Evolutionary conservation across 805 yeast species (phyloP).

Genomic region (Nakazawaea pomicola): DNA sequence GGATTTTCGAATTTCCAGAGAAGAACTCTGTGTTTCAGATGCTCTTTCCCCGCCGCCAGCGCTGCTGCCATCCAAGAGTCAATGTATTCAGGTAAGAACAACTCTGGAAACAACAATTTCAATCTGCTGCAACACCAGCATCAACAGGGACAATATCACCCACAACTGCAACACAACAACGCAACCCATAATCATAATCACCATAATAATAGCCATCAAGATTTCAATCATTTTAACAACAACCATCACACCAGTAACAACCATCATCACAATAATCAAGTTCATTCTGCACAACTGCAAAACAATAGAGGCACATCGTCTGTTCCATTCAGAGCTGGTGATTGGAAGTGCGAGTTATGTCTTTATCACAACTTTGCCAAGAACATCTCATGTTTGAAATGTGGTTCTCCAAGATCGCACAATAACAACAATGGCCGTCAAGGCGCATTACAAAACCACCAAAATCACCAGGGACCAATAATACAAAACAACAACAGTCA

Average conservation of each 20-base stretch:
- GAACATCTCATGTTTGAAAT: constrained; percentile 78
- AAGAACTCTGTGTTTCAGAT: constrained; percentile 89
- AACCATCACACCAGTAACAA: constrained; percentile 15
- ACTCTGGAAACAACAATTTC: constrained; percentile 11
- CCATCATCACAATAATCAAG: constrained; percentile 15
- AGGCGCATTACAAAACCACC: neutral
- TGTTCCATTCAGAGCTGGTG: constrained; percentile 96
- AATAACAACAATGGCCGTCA: constrained; percentile 10
- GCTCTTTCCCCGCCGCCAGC: constrained; percentile 80
- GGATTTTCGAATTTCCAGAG: constrained; percentile 94
- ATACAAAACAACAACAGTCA: neutral
- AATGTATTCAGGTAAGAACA: constrained; percentile 29
- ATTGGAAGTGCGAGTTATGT: constrained; percentile 91
- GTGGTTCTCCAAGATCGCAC: constrained; percentile 64
- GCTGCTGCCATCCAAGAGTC: constrained; percentile 67
- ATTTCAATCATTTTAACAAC: constrained; percentile 14
- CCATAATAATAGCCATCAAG: constrained; percentile 1
- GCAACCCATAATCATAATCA: neutral
- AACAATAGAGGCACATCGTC: constrained; percentile 25
- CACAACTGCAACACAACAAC: constrained; percentile 1
- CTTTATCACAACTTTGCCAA: constrained; percentile 91
- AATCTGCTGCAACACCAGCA: constrained; percentile 12
- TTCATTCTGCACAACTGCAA: constrained; percentile 15
- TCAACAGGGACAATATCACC: constrained; percentile 1
- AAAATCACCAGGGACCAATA: neutral